Evolutionary conservation across 2,329 filamentous ascomycete genomes (phyloP), one percentile per base, ranked within the genome.

Genomic region (Venturia nashicola): DNA sequence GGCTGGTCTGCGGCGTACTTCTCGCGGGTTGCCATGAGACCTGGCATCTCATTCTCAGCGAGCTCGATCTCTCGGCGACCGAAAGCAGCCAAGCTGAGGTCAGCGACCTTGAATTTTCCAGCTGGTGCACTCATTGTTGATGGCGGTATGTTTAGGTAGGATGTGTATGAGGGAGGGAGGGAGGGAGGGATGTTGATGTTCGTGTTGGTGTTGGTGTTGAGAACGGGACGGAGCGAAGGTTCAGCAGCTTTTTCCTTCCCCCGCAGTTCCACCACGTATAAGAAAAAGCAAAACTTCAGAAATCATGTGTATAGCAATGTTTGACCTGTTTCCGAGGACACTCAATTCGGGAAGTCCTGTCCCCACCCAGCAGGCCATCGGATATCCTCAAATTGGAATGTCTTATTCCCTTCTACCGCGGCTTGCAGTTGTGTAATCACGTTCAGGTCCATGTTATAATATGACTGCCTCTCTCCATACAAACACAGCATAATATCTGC

Each of bases 61-160:
- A 97, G 96, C 84, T 82, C 81, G 75, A 99, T 97, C 87, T 99
- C 94, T 80, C 93, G 92, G 82, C 94, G 92, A 80, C 94, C 94
- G 76, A 99, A 97, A 79, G 94, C 94, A 76, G 94, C 93, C 77
- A 97, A 88, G 77, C 89, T 82, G 78, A 97, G 89, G 85, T 97
- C 94, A 76, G 93, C 91, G 82, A 99, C 93, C 90, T 97, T 96
- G 88, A 91, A 95, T 81, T 90, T 93, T 79, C 87, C 81, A 76
- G 91, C 91, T 80, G 91, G 91, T 74, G 90, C 89, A 84, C 73
- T 77, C 83, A 86, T 86, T 67, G n/a, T 68, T 82, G 75, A n/a
- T 36, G 4, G 27, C 7, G 5, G 51, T 57, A 9, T 57, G 32
- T 4, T 11, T 6, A 34, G 27, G 51, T 34, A n/a, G 14, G 23